Percentiles rank a stretch among this genome's conserved stretches.
Evolutionary conservation across 352 stramenopile species (phyloP).

Genomic region (Phytophthora megakarya): DNA sequence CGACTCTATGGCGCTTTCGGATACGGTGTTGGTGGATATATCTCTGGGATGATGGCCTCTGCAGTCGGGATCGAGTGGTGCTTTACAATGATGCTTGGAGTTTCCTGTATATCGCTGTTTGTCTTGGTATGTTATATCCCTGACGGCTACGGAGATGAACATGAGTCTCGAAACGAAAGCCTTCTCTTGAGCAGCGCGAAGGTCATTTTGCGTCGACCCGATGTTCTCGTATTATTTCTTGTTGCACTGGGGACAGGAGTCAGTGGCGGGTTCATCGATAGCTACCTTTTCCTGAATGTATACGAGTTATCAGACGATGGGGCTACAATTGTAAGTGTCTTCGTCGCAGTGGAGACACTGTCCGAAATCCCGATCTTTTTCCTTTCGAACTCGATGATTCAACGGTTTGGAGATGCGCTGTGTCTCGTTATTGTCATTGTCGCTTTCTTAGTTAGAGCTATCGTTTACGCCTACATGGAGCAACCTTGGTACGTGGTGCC

Average conservation of each 20-base stretch:
- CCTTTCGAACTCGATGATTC: constrained; percentile 51
- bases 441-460: constrained; percentile 50
- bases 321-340: constrained; percentile 53
- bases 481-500: constrained; percentile 61
- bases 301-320: constrained; percentile 54
- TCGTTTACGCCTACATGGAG: constrained; percentile 56
- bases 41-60: constrained; percentile 45
- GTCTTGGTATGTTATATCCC: constrained; percentile 51
- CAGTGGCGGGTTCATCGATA: constrained; percentile 60
- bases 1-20: constrained; percentile 56
- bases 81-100: constrained; percentile 51
- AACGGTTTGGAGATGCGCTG: constrained; percentile 42
- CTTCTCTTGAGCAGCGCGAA: constrained; percentile 40
- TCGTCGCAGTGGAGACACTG: constrained; percentile 53
- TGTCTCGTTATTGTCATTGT: constrained; percentile 48
- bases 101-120: constrained; percentile 42
- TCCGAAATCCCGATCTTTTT: constrained; percentile 66
- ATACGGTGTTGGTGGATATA: constrained; percentile 55
- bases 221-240: constrained; percentile 49
- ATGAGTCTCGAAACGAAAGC: constrained; percentile 15
- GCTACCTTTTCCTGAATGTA: constrained; percentile 58
- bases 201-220: constrained; percentile 23
- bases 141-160: constrained; percentile 15
- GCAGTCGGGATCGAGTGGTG: constrained; percentile 49
- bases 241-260: constrained; percentile 52